Evolutionary conservation across 2,329 filamentous ascomycete species (phyloP).

Genomic region (Clarireedia hainanense): DNA sequence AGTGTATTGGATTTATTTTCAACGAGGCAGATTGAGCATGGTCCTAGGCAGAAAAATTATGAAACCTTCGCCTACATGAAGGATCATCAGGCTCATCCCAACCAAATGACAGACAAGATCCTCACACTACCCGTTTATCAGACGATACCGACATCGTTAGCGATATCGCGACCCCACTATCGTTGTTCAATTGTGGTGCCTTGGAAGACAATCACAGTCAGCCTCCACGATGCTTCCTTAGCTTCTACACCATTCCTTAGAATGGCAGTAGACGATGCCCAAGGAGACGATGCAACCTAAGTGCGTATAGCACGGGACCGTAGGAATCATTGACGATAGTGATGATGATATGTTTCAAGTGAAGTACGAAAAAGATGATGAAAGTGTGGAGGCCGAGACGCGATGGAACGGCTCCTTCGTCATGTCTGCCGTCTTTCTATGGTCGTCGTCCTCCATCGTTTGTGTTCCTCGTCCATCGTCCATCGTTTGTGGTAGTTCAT

Average conservation of each 20-base stretch:
- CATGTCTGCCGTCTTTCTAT: no score
- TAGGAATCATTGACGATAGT: neutral
- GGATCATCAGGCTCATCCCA: constrained; percentile 3
- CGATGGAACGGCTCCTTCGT: no score
- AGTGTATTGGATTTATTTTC: neutral
- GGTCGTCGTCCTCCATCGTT: no score
- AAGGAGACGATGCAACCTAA: neutral
- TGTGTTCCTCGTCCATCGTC: no score
- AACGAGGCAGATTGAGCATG: constrained; percentile 1
- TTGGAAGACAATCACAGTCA: neutral
- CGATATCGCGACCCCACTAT: neutral
- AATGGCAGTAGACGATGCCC: neutral
- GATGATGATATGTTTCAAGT: neutral
- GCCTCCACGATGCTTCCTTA: neutral
- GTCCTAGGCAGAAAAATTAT: neutral
- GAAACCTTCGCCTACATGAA: neutral
- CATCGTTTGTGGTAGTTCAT: no score
- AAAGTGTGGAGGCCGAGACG: no score
- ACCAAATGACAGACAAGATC: neutral
- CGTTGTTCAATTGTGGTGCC: neutral
- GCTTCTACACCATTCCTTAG: neutral
- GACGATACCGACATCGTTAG: neutral
- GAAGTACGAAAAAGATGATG: no score
- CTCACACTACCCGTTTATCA: neutral
- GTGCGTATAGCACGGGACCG: neutral